phyloP scores from a whole-genome alignment of 192 early-diverging fungal genomes.

The Diversispora epigaea region DNA sequence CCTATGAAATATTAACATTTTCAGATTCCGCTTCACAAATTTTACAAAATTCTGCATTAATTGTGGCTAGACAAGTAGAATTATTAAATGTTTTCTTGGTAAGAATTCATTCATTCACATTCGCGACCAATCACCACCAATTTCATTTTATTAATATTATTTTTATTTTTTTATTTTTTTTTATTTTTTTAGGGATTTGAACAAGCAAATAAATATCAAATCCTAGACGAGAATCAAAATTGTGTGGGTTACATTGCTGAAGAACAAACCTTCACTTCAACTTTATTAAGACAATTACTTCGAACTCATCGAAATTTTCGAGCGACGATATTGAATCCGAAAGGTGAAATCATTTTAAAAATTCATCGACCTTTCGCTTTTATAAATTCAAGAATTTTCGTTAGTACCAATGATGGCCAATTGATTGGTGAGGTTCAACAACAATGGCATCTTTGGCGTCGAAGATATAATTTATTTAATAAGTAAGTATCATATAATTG shows the following conservation, averaged over 20 bases:
- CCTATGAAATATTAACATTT: not conserved
- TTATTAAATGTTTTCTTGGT: slow-evolving; percentile 77
- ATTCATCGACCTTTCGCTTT: slow-evolving; percentile 70
- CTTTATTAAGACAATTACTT: slow-evolving; percentile 69
- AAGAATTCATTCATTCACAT: not conserved
- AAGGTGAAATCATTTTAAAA: slow-evolving; percentile 71
- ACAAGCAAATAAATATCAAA: slow-evolving; percentile 84
- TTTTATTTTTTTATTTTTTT: not conserved
- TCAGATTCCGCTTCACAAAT: slow-evolving; percentile 39
- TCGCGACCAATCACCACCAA: too few relatives aligned
- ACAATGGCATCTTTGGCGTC: slow-evolving; percentile 76
- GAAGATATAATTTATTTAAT: slow-evolving; percentile 83
- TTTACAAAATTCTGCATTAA: slow-evolving; percentile 57
- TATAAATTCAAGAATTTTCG: slow-evolving; percentile 75
- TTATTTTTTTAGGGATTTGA: slow-evolving; percentile 61
- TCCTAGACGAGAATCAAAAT: slow-evolving; percentile 63
- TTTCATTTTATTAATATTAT: not conserved
- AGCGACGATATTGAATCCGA: slow-evolving; percentile 67
- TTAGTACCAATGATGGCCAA: slow-evolving; percentile 58
- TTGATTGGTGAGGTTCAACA: slow-evolving; percentile 83
- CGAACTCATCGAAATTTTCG: slow-evolving; percentile 74
- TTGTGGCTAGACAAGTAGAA: slow-evolving; percentile 76
- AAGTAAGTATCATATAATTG: slow-evolving; percentile 40
- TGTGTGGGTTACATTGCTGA: slow-evolving; percentile 84
- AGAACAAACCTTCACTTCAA: slow-evolving; percentile 56